Percentiles rank a stretch among this genome's conserved stretches.
phyloP scores from a whole-genome alignment of 768 basidiomycete genomes.

The Xerocomellus chrysenteron region DNA sequence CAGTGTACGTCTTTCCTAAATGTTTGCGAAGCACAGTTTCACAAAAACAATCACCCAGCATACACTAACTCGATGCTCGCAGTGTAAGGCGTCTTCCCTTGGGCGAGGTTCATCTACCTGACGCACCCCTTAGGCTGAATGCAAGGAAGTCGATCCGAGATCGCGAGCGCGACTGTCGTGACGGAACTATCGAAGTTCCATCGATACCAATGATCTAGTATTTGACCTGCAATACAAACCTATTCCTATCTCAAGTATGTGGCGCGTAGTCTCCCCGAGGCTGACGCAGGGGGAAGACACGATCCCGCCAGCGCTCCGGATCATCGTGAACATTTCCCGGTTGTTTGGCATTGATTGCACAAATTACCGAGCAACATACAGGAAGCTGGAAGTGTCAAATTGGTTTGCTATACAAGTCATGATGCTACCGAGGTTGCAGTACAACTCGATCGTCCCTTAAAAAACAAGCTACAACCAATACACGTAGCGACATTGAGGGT shows the following conservation, averaged over 20 bases:
- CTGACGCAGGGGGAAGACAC: background rate
- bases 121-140: slow-evolving; percentile 5
- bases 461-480: slow-evolving; percentile 9
- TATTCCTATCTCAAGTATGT: background rate
- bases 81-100: background rate
- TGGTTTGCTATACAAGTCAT: slow-evolving; percentile 2
- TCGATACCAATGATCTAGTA: slow-evolving; percentile 1
- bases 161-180: slow-evolving; percentile 3
- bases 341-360: background rate
- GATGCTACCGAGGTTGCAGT: background rate
- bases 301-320: background rate
- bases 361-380: background rate
- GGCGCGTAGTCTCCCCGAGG: background rate
- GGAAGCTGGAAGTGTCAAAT: background rate
- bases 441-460: slow-evolving; percentile 6
- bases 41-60: background rate
- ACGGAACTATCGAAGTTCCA: slow-evolving; percentile 6
- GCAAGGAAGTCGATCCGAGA: slow-evolving; percentile 14
- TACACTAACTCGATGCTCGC: slow-evolving; percentile 12
- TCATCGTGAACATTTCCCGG: background rate
- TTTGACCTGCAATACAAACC: background rate
- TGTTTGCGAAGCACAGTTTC: background rate
- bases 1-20: background rate
- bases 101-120: background rate
- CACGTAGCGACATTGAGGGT: background rate